Conservation (phyloP, 1,284 basidiomycete species). For the Irpex lacteus region DNA sequence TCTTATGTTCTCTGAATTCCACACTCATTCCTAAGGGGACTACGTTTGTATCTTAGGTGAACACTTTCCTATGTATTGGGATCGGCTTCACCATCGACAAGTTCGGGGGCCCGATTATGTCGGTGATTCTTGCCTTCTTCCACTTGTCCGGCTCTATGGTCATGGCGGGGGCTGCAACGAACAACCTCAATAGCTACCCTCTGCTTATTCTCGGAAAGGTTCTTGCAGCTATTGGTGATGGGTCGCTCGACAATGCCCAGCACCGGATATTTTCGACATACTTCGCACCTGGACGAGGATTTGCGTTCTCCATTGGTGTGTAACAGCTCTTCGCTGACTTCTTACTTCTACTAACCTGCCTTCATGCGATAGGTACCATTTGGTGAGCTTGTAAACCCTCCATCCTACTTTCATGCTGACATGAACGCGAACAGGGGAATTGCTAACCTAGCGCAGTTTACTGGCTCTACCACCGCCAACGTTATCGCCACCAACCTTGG, state of each 20-base stretch:
- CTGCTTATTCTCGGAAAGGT: constrained; percentile 42
- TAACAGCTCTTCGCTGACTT: background rate
- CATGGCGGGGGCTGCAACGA: constrained; percentile 40
- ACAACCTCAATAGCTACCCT: constrained; percentile 39
- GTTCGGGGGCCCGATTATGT: constrained; percentile 38
- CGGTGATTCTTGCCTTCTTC: constrained; percentile 36
- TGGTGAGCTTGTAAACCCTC: constrained; percentile 20
- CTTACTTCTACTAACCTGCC: constrained; percentile 1
- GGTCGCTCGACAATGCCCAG: constrained; percentile 44
- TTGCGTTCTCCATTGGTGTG: constrained; percentile 39
- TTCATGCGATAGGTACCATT: constrained; percentile 20
- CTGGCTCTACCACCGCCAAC: constrained; percentile 37
- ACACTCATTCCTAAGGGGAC: background rate
- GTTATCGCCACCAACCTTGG: constrained; percentile 39
- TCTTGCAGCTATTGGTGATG: constrained; percentile 42
- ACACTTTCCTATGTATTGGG: constrained; percentile 41
- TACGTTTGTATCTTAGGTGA: constrained; percentile 28
- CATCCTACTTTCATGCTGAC: background rate
- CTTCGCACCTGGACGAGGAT: constrained; percentile 41
- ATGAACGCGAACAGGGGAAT: constrained; percentile 29
- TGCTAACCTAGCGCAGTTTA: constrained; percentile 42
- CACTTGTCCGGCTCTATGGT: constrained; percentile 34
- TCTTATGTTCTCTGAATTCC: background rate
- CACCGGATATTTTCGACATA: constrained; percentile 46
- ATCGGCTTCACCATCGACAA: constrained; percentile 44